Evolutionary conservation across 192 early-diverging fungal species (phyloP).

Genomic region (Dissophora globulifera): DNA sequence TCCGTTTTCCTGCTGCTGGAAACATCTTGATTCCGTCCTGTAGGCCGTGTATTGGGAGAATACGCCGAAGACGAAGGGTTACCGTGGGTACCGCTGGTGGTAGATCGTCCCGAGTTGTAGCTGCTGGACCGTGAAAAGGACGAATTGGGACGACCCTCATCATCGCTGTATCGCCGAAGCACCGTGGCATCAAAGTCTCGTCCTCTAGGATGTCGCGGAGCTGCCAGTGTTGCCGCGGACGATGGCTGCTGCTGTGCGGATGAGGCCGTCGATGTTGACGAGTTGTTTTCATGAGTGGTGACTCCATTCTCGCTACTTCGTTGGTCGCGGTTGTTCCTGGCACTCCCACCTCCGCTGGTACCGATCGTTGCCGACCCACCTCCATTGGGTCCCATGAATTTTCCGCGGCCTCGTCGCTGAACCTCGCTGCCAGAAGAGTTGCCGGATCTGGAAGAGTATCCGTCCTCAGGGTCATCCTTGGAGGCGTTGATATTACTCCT

Average conservation of each 20-base stretch:
- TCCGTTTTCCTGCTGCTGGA: slow-evolving; percentile 7
- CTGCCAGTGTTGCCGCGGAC: slow-evolving; percentile 1
- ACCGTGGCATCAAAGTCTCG: slow-evolving; percentile 57
- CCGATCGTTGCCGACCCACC: background rate
- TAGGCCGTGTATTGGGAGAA: background rate
- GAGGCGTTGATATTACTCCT: background rate
- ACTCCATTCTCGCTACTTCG: background rate
- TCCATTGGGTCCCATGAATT: slow-evolving; percentile 39
- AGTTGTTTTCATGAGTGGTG: background rate
- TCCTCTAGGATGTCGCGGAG: slow-evolving; percentile 31
- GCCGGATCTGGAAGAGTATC: slow-evolving; percentile 11
- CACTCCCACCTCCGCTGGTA: background rate
- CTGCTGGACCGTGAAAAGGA: slow-evolving; percentile 32
- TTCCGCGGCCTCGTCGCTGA: slow-evolving; percentile 42
- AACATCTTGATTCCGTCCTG: background rate
- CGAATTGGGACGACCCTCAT: slow-evolving; percentile 31
- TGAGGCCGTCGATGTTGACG: slow-evolving; percentile 3
- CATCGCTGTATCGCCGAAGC: slow-evolving; percentile 49
- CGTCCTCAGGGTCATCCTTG: slow-evolving; percentile 3
- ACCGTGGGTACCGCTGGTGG: slow-evolving; percentile 2
- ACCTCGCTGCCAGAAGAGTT: slow-evolving; percentile 16
- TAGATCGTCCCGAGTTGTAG: slow-evolving; percentile 21
- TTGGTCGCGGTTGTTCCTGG: background rate
- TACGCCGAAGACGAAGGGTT: too few relatives aligned
- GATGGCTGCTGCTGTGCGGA: background rate